These are phyloP conservation scores for Ceratocystis destructans DNA, from an alignment of 2,329 filamentous ascomycete genomes.

Conservation along the genomic window DNA sequence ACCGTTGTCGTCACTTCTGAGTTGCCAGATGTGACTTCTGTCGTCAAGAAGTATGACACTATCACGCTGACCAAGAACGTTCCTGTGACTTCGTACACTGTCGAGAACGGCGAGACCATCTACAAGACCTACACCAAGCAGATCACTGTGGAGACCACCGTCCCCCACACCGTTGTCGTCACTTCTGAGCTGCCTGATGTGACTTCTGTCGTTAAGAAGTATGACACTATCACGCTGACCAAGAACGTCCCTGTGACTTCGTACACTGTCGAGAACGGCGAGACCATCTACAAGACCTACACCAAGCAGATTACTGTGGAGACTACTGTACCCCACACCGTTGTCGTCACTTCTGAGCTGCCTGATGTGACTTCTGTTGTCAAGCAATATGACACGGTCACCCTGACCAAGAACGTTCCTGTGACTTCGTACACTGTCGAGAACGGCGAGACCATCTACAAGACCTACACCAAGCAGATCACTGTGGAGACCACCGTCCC, in stretches of 20 bases:
- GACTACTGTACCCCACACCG: neutral
- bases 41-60: neutral
- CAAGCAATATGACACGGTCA: neutral
- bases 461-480: conserved; percentile 10
- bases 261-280: conserved; percentile 12
- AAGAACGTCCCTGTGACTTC: neutral
- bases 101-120: conserved; percentile 6
- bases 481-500: conserved; percentile 6
- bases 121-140: conserved; percentile 5
- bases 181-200: conserved; percentile 3
- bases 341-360: neutral
- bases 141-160: neutral
- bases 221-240: conserved; percentile 7
- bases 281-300: conserved; percentile 12
- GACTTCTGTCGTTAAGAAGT: neutral
- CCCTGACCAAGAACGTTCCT: neutral
- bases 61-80: conserved; percentile 10
- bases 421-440: conserved; percentile 1
- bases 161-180: neutral
- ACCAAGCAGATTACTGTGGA: neutral
- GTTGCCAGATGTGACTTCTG: neutral
- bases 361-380: conserved; percentile 3
- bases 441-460: conserved; percentile 14
- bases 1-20: conserved; percentile 8
- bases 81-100: neutral